Evolutionary conservation across 768 basidiomycete species (phyloP).

Genomic region (Hypholoma sublateritium): DNA sequence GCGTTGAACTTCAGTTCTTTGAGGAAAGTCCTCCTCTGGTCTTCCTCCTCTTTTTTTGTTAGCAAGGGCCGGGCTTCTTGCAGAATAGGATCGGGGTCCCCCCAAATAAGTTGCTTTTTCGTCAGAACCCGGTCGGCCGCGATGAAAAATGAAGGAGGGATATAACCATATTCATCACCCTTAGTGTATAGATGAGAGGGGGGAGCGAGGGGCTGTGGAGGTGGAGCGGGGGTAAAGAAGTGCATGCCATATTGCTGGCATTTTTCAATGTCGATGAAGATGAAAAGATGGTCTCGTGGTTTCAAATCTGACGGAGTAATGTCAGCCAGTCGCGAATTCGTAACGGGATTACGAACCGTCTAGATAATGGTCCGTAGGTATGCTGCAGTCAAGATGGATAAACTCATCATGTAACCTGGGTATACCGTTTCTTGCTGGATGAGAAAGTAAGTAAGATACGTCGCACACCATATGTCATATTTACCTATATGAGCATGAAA

Average conservation of each 20-base stretch:
- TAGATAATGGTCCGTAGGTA: slow-evolving; percentile 14
- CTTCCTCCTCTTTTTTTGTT: background rate
- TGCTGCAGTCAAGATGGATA: slow-evolving; percentile 17
- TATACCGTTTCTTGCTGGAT: slow-evolving; percentile 21
- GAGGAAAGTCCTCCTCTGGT: background rate
- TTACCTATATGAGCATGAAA: slow-evolving; percentile 19
- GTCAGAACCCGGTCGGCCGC: slow-evolving; percentile 10
- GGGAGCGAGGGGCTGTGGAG: slow-evolving; percentile 4
- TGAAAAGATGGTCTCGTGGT: slow-evolving; percentile 16
- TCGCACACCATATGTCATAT: background rate
- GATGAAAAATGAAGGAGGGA: slow-evolving; percentile 16
- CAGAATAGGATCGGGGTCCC: slow-evolving; percentile 5
- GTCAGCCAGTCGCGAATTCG: background rate
- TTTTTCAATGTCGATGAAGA: slow-evolving; percentile 15
- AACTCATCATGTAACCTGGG: slow-evolving; percentile 15
- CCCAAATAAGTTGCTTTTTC: slow-evolving; percentile 17
- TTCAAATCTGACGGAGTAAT: slow-evolving; percentile 7
- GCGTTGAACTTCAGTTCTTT: background rate
- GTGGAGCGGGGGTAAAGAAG: slow-evolving; percentile 16
- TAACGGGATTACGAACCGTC: slow-evolving; percentile 5
- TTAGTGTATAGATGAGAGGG: slow-evolving; percentile 14
- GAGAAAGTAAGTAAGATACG: background rate
- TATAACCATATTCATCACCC: slow-evolving; percentile 18
- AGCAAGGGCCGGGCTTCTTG: background rate
- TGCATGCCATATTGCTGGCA: slow-evolving; percentile 15